A percentile compares a stretch with the other conserved stretches of the same genome.
phyloP scores from a whole-genome alignment of 2,329 filamentous ascomycete genomes.

The Metarhizium guizhouense region DNA sequence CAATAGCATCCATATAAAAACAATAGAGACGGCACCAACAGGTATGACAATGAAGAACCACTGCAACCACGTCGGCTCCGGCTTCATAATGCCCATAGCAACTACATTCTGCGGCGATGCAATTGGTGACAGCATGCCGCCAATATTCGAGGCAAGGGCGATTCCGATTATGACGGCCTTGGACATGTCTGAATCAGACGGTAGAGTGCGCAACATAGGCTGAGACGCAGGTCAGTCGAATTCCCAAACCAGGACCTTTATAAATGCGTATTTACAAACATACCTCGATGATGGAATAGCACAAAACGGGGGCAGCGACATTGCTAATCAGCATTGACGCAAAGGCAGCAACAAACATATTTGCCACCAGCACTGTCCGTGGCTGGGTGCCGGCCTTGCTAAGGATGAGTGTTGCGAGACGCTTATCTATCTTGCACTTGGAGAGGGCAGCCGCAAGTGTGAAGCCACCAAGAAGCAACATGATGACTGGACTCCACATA shows the following conservation, averaged over 20 bases:
- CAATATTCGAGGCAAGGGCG: constrained; percentile 88
- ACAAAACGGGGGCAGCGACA: constrained; percentile 90
- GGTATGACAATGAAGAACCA: constrained; percentile 97
- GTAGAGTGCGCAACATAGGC: constrained; percentile 90
- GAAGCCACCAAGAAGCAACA: constrained; percentile 93
- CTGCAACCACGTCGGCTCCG: constrained; percentile 81
- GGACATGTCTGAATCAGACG: constrained; percentile 83
- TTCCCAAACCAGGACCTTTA: background rate
- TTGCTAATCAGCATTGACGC: constrained; percentile 99
- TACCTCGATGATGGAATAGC: constrained; percentile 94
- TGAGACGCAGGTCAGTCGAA: constrained; percentile 22
- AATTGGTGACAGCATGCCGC: constrained; percentile 92
- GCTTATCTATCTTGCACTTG: constrained; percentile 96
- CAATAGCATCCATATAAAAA: constrained; percentile 83
- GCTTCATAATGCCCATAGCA: constrained; percentile 90
- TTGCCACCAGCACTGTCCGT: constrained; percentile 82
- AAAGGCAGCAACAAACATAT: constrained; percentile 97
- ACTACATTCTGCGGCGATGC: constrained; percentile 97
- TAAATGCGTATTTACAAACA: constrained; percentile 12
- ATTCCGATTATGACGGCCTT: constrained; percentile 94
- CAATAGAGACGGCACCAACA: constrained; percentile 79
- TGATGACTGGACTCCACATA: constrained; percentile 99
- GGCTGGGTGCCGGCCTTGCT: constrained; percentile 94
- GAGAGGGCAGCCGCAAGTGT: constrained; percentile 90
- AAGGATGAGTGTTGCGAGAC: constrained; percentile 90